These are phyloP conservation scores for Rubroshorea leprosula DNA, from an alignment of 345 rosid genomes.

Conservation along the genomic window DNA sequence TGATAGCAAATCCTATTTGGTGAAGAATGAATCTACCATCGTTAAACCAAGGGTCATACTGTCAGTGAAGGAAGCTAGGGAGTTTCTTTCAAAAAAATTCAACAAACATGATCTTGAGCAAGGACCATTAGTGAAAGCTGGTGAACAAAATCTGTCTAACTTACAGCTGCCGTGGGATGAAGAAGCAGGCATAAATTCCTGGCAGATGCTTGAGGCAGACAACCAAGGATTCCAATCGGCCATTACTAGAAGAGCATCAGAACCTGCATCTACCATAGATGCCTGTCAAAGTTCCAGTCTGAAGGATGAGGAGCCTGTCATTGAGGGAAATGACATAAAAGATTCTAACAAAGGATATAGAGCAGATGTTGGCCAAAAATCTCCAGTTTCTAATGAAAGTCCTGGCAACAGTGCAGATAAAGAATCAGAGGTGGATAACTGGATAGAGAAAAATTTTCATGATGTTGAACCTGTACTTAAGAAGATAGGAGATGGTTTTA, in stretches of 20 bases:
- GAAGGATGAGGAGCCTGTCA: slow-evolving; percentile 18
- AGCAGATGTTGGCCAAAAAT: slow-evolving; percentile 19
- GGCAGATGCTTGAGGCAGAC: slow-evolving; percentile 20
- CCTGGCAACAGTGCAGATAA: slow-evolving; percentile 20
- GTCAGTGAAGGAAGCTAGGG: slow-evolving; percentile 84
- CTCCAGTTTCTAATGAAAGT: slow-evolving; percentile 11
- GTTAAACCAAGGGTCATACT: slow-evolving; percentile 53
- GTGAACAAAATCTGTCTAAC: slow-evolving; percentile 21
- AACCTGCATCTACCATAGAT: slow-evolving; percentile 21
- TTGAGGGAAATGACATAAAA: slow-evolving; percentile 24
- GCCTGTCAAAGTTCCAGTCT: slow-evolving; percentile 19
- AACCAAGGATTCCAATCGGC: slow-evolving; percentile 12
- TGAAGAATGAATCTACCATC: slow-evolving; percentile 22
- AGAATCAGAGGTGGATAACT: slow-evolving; percentile 34
- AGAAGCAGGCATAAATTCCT: slow-evolving; percentile 16
- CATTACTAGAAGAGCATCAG: slow-evolving; percentile 20
- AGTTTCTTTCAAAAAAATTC: slow-evolving; percentile 51
- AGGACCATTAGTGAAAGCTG: slow-evolving; percentile 19
- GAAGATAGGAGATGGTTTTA: slow-evolving; percentile 71
- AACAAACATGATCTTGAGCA: slow-evolving; percentile 21
- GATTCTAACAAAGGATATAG: slow-evolving; percentile 22
- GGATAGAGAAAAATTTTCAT: slow-evolving; percentile 61
- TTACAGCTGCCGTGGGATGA: slow-evolving; percentile 17
- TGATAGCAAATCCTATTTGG: slow-evolving; percentile 17
- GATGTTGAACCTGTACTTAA: slow-evolving; percentile 62